Percentiles rank a stretch among this genome's conserved stretches.
Conservation (phyloP, 2,329 filamentous ascomycete genomes). For the Arthrobotrys conoides region DNA sequence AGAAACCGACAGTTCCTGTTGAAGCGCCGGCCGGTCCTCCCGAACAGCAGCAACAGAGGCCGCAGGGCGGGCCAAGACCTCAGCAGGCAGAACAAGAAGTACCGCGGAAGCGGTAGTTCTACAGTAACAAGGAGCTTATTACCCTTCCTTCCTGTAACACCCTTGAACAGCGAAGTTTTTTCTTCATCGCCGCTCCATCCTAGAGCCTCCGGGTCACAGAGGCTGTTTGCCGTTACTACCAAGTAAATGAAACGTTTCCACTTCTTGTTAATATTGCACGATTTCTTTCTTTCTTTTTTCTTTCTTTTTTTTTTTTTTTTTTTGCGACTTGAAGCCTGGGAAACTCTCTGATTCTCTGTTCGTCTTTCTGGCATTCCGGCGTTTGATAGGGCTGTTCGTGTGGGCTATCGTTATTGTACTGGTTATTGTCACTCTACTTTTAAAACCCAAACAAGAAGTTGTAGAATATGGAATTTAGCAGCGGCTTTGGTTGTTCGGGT, state of each 20-base stretch:
- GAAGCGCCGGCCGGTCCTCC: conserved; percentile 13
- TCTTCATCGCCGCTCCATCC: conserved; percentile 41
- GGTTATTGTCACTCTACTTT: conserved; percentile 22
- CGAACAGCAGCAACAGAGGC: conserved; percentile 32
- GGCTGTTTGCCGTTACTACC: conserved; percentile 6
- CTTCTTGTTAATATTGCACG: conserved; percentile 50
- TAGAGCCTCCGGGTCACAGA: conserved; percentile 28
- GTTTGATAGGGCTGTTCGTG: conserved; percentile 43
- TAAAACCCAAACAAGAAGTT: conserved; percentile 35
- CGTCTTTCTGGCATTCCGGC: conserved; percentile 46
- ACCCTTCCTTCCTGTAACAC: conserved; percentile 39
- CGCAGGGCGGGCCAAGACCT: conserved; percentile 22
- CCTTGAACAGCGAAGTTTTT: conserved; percentile 31
- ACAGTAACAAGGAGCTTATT: neutral
- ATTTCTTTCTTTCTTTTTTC: conserved; percentile 33
- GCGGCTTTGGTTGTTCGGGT: neutral
- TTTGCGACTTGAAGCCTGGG: conserved; percentile 33
- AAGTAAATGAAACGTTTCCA: conserved; percentile 18
- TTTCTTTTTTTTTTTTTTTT: conserved; percentile 23
- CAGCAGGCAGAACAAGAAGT: conserved; percentile 33
- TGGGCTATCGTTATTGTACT: conserved; percentile 29
- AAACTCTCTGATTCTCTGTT: conserved; percentile 7
- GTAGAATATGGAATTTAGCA: conserved; percentile 54
- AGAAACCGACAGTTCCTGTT: conserved; percentile 23
- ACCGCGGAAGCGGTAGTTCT: conserved; percentile 47